Evolutionary conservation across 202 grass and related monocot species (phyloP), one percentile per base, ranked within the genome.

Genomic region (Schoenoplectus triqueter): DNA sequence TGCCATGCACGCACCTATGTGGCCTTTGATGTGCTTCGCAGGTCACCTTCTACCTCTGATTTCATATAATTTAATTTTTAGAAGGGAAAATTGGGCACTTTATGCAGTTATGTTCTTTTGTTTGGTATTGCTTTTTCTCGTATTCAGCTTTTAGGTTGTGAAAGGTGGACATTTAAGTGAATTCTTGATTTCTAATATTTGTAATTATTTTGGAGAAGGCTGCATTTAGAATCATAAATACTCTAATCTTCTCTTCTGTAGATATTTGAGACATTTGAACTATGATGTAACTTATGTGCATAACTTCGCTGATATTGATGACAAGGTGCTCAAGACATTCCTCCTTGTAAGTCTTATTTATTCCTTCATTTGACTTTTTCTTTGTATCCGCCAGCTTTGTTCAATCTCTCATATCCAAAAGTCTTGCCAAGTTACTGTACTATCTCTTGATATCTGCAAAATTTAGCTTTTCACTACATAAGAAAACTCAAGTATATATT

Each of bases 241-340:
- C 66, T 73, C 17, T 80, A 48, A 56, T 84, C 44, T 70, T 8
- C 54, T 46, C 9, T 88, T 51, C 62, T 78, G 64, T 77, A 97
- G 95, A 80, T 95, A 94, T 61, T 86, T 97, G 74, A 87, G 87
- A 63, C 94, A 92, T 69, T 89, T 97, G 95, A 86, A 88, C 11
- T 95, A 97, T 73, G 95, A 97, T 45, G 89, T 97, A 60, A 85
- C 90, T 66, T 94, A 95, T 47, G 92, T 97, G 14, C 90, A 92
- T 19, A 97, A 97, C 81, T 97, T 94, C 82, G 94, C 95, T 6
- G 92, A 97, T 69, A 94, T 97, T 0, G 91, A 97, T 85, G 95
- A 97, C 50, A 97, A 97, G 95, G 95, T 97, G 85, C 83, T 41
- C 63, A 14, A 47, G 42, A 8, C 14, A 71, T 19, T 83, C 5